Evolutionary conservation across 2,329 filamentous ascomycete genomes (phyloP).

Genomic region (Metarhizium brunneum): DNA sequence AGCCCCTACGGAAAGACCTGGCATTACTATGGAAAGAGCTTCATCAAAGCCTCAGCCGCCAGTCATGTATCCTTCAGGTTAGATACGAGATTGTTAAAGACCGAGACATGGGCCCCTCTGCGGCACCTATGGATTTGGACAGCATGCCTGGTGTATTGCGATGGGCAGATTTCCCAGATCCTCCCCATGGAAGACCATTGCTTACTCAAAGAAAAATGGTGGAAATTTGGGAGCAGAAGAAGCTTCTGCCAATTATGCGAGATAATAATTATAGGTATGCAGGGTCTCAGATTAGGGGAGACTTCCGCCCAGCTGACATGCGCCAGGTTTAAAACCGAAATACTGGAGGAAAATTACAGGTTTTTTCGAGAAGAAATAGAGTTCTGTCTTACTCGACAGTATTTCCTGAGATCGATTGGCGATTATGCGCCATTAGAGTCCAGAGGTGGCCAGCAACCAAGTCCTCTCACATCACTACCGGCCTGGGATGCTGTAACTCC

Average conservation of each 20-base stretch:
- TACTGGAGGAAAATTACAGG: constrained; percentile 42
- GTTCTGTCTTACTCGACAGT: constrained; percentile 41
- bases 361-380: constrained; percentile 47
- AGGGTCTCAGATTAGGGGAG: background rate
- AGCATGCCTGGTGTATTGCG: constrained; percentile 37
- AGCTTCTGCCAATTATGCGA: constrained; percentile 35
- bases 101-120: constrained; percentile 32
- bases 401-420: constrained; percentile 27
- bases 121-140: constrained; percentile 29
- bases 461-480: constrained; percentile 26
- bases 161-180: constrained; percentile 54
- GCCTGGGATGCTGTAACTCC: constrained; percentile 36
- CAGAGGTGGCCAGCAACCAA: constrained; percentile 6
- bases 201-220: constrained; percentile 46
- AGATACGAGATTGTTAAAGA: constrained; percentile 43
- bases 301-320: constrained; percentile 2
- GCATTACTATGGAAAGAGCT: constrained; percentile 41
- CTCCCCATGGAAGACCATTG: constrained; percentile 34
- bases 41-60: constrained; percentile 42
- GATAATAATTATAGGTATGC: constrained; percentile 45
- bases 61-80: constrained; percentile 48
- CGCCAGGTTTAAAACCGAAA: constrained; percentile 42
- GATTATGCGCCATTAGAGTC: constrained; percentile 23
- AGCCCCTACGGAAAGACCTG: constrained; percentile 27
- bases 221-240: constrained; percentile 44